Evolutionary conservation across 2,329 filamentous ascomycete species (phyloP).

Genomic region (Exophiala phaeomuriformis): DNA sequence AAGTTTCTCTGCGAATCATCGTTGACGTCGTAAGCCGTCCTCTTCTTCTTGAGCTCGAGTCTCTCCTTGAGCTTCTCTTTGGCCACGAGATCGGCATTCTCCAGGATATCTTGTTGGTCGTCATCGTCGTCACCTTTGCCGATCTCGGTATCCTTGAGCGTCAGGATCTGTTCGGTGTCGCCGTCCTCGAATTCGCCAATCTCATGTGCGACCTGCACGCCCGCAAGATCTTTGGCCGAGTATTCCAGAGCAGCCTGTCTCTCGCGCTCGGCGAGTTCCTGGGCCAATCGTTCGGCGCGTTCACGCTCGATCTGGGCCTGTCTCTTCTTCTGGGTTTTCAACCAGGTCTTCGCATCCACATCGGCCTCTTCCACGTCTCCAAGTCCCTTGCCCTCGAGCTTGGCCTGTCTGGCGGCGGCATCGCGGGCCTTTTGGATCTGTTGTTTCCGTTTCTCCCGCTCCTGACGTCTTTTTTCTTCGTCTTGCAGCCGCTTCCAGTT

Average conservation of each 20-base stretch:
- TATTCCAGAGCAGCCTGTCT: constrained; percentile 64
- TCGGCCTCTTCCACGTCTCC: constrained; percentile 65
- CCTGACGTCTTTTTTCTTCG: constrained; percentile 58
- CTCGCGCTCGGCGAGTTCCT: constrained; percentile 72
- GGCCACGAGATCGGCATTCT: constrained; percentile 39
- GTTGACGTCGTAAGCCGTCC: constrained; percentile 85
- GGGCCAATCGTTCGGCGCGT: constrained; percentile 61
- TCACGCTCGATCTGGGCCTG: constrained; percentile 79
- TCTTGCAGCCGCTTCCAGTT: constrained; percentile 56
- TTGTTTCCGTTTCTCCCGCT: constrained; percentile 68
- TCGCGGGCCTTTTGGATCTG: constrained; percentile 84
- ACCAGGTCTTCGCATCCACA: constrained; percentile 75
- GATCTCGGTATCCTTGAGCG: constrained; percentile 87
- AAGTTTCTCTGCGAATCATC: constrained; percentile 63
- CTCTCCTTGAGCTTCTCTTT: constrained; percentile 51
- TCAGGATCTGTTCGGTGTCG: constrained; percentile 68
- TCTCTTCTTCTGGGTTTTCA: constrained; percentile 83
- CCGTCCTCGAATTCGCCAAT: constrained; percentile 66
- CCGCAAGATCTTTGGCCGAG: constrained; percentile 76
- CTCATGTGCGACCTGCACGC: constrained; percentile 88
- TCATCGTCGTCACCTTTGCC: constrained; percentile 57
- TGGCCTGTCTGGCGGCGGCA: constrained; percentile 64
- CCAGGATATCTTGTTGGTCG: constrained; percentile 80
- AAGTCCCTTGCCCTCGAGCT: constrained; percentile 74
- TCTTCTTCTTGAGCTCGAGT: constrained; percentile 88